These are phyloP conservation scores for Aquilaria sinensis DNA, from an alignment of 345 rosid species.

Conservation along the genomic window DNA sequence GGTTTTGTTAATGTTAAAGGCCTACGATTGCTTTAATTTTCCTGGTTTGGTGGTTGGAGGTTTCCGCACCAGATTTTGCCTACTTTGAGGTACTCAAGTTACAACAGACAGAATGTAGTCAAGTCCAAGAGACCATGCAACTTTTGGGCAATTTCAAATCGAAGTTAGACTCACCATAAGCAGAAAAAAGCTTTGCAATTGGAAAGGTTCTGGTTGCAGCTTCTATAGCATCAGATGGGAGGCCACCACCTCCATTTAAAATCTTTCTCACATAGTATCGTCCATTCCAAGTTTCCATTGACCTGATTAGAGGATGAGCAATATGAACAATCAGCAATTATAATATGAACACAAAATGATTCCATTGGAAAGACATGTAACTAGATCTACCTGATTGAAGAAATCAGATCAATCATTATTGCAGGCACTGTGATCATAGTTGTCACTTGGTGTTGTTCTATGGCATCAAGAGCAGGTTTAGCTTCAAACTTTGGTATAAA, in stretches of 20 bases:
- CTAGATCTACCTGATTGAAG: slow-evolving; percentile 36
- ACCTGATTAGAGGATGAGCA: slow-evolving; percentile 25
- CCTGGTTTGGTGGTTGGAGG: no score
- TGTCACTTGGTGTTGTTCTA: slow-evolving; percentile 56
- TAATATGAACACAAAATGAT: neutral
- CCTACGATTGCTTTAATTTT: no score
- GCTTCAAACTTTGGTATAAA: slow-evolving; percentile 77
- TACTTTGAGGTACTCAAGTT: no score
- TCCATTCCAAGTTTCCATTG: slow-evolving; percentile 35
- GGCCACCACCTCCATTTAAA: slow-evolving; percentile 82
- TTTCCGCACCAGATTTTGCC: no score
- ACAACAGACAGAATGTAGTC: no score
- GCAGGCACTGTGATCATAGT: slow-evolving; percentile 79
- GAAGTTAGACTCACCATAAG: slow-evolving; percentile 49
- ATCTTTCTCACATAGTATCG: slow-evolving; percentile 46
- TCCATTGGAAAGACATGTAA: no score
- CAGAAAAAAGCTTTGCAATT: slow-evolving; percentile 61
- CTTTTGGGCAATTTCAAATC: slow-evolving; percentile 2
- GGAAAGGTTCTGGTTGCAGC: slow-evolving; percentile 48
- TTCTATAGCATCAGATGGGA: slow-evolving; percentile 42
- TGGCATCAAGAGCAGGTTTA: slow-evolving; percentile 38
- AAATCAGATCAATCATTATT: slow-evolving; percentile 63
- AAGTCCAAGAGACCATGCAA: slow-evolving; percentile 3
- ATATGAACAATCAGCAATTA: slow-evolving; percentile 7
- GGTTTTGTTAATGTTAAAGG: no score